These are phyloP conservation scores for Globisporangium takayamanum DNA, from an alignment of 352 stramenopile species.

Conservation along the genomic window DNA sequence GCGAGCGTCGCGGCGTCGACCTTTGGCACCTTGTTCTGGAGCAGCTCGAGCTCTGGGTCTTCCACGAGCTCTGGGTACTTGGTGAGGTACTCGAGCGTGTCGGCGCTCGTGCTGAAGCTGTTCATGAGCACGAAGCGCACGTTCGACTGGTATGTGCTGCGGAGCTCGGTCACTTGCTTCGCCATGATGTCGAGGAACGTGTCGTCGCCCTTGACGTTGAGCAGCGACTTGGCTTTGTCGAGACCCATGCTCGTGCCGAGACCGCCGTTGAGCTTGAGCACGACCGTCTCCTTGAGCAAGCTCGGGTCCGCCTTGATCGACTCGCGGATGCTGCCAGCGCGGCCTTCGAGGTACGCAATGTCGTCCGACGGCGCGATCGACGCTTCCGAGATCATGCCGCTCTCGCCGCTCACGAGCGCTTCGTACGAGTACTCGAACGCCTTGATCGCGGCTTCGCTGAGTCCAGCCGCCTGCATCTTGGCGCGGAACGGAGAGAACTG, in stretches of 20 bases:
- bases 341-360: conserved; percentile 78
- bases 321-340: conserved; percentile 67
- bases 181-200: conserved; percentile 90
- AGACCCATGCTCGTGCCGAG: conserved; percentile 88
- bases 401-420: conserved; percentile 90
- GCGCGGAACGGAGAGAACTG: conserved; percentile 80
- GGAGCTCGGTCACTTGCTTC: conserved; percentile 93
- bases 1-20: conserved; percentile 84
- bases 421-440: conserved; percentile 98
- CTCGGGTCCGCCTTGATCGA: conserved; percentile 55
- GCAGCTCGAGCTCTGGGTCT: conserved; percentile 95
- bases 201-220: conserved; percentile 93
- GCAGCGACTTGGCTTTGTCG: conserved; percentile 93
- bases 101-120: conserved; percentile 81
- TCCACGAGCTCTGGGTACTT: conserved; percentile 89
- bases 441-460: conserved; percentile 94
- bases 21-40: conserved; percentile 98
- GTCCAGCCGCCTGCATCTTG: conserved; percentile 96
- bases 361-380: conserved; percentile 87
- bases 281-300: conserved; percentile 81
- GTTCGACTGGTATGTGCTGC: conserved; percentile 90
- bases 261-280: conserved; percentile 85
- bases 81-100: conserved; percentile 82
- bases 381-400: conserved; percentile 95
- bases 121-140: conserved; percentile 90